A percentile compares a stretch with the other conserved stretches of the same genome.
These are phyloP conservation scores for Pseudohalonectria lignicola DNA, from an alignment of 2,329 filamentous ascomycete species.

Conservation along the genomic window DNA sequence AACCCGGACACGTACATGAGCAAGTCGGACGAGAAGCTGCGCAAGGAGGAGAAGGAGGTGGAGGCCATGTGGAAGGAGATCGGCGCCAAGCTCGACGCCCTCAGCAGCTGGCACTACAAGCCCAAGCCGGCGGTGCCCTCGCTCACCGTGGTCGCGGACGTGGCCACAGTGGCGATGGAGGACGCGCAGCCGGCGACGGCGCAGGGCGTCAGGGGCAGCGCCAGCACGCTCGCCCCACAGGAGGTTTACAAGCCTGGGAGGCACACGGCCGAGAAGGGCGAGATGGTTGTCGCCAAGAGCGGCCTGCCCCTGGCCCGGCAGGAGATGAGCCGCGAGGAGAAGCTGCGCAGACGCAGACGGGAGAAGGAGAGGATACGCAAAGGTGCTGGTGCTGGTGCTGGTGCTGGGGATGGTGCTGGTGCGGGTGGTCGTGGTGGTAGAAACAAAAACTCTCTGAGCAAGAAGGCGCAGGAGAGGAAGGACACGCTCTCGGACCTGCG, in stretches of 20 bases:
- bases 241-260: constrained; percentile 83
- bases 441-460: constrained; percentile 38
- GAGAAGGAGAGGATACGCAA: constrained; percentile 81
- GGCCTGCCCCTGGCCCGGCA: constrained; percentile 70
- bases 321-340: constrained; percentile 84
- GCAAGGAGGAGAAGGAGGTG: constrained; percentile 75
- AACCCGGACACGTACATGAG: constrained; percentile 74
- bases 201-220: constrained; percentile 55
- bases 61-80: constrained; percentile 74
- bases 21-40: constrained; percentile 69
- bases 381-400: constrained; percentile 35
- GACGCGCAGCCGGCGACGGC: constrained; percentile 83
- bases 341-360: constrained; percentile 60
- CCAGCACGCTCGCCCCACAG: constrained; percentile 79
- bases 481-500: constrained; percentile 34
- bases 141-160: constrained; percentile 79
- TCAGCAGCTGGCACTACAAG: constrained; percentile 92
- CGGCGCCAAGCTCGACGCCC: constrained; percentile 68
- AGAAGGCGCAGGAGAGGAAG: constrained; percentile 45
- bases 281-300: constrained; percentile 66
- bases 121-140: constrained; percentile 74
- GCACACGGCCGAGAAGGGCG: constrained; percentile 50
- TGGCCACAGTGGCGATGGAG: constrained; percentile 88
- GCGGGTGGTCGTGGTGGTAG: too few species aligned
- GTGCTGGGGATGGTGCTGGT: constrained; percentile 19